Conservation (phyloP, 768 basidiomycete genomes). For the Calocybe indica region DNA sequence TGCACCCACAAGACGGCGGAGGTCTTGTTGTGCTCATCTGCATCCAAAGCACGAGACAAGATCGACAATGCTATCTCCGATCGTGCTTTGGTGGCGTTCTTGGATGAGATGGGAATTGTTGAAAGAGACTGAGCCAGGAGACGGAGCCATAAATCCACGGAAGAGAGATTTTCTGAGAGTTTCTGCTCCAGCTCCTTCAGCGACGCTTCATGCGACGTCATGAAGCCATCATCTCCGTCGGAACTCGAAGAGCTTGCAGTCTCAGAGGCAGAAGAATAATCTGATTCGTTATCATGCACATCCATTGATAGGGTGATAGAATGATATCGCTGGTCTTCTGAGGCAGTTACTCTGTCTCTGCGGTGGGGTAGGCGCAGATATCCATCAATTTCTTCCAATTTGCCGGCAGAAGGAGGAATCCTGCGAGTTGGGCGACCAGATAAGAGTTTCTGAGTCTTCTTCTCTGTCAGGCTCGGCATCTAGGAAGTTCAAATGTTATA, state of each 20-base stretch:
- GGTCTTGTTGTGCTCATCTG: constrained; percentile 42
- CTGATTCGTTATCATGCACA: constrained; percentile 17
- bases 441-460: constrained; percentile 47
- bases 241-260: constrained; percentile 16
- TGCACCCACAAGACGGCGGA: constrained; percentile 51
- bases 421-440: constrained; percentile 44
- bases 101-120: constrained; percentile 54
- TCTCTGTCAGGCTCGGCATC: constrained; percentile 53
- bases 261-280: constrained; percentile 24
- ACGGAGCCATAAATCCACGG: constrained; percentile 53
- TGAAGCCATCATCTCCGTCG: constrained; percentile 25
- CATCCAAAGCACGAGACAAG: constrained; percentile 55
- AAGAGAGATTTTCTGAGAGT: constrained; percentile 44
- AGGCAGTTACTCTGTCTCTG: constrained; percentile 3
- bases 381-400: constrained; percentile 61
- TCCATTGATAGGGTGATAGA: constrained; percentile 32
- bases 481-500: constrained; percentile 12
- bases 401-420: constrained; percentile 34
- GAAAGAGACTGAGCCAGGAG: constrained; percentile 60
- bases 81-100: constrained; percentile 62
- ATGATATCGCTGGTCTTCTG: constrained; percentile 39
- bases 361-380: constrained; percentile 51
- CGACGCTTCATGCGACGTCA: constrained; percentile 51
- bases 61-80: constrained; percentile 69
- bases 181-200: constrained; percentile 53